Evolutionary conservation across 2,329 filamentous ascomycete genomes (phyloP).

Genomic region (Cryphonectria carpinicola): DNA sequence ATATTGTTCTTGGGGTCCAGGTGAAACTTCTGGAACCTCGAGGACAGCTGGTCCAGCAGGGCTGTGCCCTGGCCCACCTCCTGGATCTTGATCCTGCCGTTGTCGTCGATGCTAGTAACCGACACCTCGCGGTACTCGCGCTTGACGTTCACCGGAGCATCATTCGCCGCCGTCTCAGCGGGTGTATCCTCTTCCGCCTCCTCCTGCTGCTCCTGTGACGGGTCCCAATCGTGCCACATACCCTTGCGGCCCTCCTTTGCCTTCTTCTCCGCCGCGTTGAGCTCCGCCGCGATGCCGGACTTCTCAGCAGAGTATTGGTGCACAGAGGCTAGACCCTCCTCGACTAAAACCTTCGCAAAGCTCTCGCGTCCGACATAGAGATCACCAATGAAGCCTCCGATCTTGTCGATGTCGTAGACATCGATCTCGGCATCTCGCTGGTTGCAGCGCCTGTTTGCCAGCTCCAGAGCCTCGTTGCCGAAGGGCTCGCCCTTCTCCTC

Average conservation of each 20-base stretch:
- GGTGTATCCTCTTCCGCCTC: conserved; percentile 55
- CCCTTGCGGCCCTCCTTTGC: conserved; percentile 90
- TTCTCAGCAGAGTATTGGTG: conserved; percentile 96
- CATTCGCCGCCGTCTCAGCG: conserved; percentile 56
- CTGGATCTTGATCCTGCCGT: conserved; percentile 86
- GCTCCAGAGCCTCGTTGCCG: conserved; percentile 90
- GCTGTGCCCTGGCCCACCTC: conserved; percentile 85
- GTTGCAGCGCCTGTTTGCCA: conserved; percentile 84
- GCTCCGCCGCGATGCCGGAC: conserved; percentile 83
- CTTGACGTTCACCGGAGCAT: conserved; percentile 61
- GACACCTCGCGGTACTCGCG: conserved; percentile 95
- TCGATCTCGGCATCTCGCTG: conserved; percentile 97
- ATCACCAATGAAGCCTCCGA: conserved; percentile 94
- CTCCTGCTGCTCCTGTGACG: conserved; percentile 75
- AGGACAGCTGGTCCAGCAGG: conserved; percentile 86
- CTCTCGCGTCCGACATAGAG: conserved; percentile 94
- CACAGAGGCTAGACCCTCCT: conserved; percentile 91
- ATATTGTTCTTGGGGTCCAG: conserved; percentile 79
- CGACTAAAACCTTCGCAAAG: conserved; percentile 89
- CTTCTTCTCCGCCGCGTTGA: conserved; percentile 83
- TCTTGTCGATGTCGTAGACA: conserved; percentile 92
- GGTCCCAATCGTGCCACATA: conserved; percentile 93
- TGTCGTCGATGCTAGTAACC: conserved; percentile 85
- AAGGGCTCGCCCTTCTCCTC: conserved; percentile 89
- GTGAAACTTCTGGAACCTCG: conserved; percentile 88